Base-by-base conservation (phyloP, 2,329 filamentous ascomycete species). In the Verticillium dahliae region DNA sequence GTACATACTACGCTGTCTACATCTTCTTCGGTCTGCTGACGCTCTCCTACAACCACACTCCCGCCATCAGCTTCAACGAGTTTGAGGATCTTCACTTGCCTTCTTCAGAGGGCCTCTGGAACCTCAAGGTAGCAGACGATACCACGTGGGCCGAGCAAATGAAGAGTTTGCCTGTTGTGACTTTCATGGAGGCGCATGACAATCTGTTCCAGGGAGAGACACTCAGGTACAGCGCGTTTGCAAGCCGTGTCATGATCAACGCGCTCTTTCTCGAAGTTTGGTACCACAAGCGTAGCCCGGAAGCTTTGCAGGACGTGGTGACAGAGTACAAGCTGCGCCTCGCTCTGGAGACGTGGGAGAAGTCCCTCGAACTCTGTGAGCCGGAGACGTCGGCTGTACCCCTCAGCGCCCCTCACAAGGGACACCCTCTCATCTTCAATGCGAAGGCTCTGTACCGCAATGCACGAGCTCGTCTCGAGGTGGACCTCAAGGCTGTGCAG, bases 281-380 rank as follows among this genome's bases (percentile, higher is more conserved):
- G 95, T 96, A 97, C 73, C 92, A 98, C 80, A 97, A 97, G 85
- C 91, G 95, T 71, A 97, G 92, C 74, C 94, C 94, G n/a, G 93
- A 98, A 74, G 93, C 94, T 58, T 82, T 98, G 50, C 95, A 98
- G 77, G 94, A 98, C 72, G 93, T 98, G 45, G 94, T 98, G 55
- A 96, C 94, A 3, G 95, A 98, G 78, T 98, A 97, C 84, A 98
- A 97, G 81, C 89, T 99, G 64, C 88, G 95, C 62, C 86, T 97
- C 60, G 95, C 95, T 58, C 82, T 99, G 60, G 94, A 98, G 79
- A 97, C 94, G n/a, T 99, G 95, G 95, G 92, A 98, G 81, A 96
- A 91, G 78, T 97, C 94, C 50, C 85, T 98, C 27, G 92, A 96
- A 62, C 84, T 96, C 64, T 97, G 93, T 74, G 94, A 98, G 78